Base-by-base conservation (phyloP, 2,329 filamentous ascomycete species). In the Aplosporella prunicola region DNA sequence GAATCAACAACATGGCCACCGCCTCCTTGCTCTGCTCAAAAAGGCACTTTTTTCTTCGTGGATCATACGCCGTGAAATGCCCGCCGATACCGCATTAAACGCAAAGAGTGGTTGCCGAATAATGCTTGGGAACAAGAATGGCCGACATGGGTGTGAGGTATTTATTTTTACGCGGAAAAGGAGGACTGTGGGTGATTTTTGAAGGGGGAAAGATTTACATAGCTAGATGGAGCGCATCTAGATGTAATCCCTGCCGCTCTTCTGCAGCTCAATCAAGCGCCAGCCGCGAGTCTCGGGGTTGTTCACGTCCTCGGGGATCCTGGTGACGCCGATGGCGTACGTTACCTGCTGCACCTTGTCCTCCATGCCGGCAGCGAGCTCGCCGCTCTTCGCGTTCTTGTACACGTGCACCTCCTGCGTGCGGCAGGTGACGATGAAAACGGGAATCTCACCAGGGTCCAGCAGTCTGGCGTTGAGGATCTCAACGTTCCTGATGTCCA, bases 331-430 rank as follows among this genome's bases (percentile, higher is more conserved):
- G 50, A 98, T 96, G 45, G 89, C 91, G 56, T 98, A 98, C 2
- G 91, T 96, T 48, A 98, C 91, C 49, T 94, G 79, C 64, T 98
- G 91, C 16, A 98, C 91, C 66, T 88, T 93, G 64, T 98, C 91
- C 63, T 98, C 91, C 87, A 95, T 96, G 28, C 91, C 91, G 9
- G 89, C 89, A 3, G 89, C 88, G 32, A 98, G 75, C 61, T 95
- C 72, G 46, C 80, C 80, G 1, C 81, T 81, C 72, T 98, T 96
- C 41, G 81, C 78, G 47, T 96, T 93, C 45, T 83, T 77, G 68
- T 95, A 98, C 11, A 96, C 88, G 57, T 98, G 91, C 9, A 98
- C 88, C 63, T 98, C 91, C 60, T 98, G 91, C 9, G 91, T 95
- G 47, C 91, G 75, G 67, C 87, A 94, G 44, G 88, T 95, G 48